phyloP scores from a whole-genome alignment of 2,329 filamentous ascomycete species.

The Ilyonectria destructans region DNA sequence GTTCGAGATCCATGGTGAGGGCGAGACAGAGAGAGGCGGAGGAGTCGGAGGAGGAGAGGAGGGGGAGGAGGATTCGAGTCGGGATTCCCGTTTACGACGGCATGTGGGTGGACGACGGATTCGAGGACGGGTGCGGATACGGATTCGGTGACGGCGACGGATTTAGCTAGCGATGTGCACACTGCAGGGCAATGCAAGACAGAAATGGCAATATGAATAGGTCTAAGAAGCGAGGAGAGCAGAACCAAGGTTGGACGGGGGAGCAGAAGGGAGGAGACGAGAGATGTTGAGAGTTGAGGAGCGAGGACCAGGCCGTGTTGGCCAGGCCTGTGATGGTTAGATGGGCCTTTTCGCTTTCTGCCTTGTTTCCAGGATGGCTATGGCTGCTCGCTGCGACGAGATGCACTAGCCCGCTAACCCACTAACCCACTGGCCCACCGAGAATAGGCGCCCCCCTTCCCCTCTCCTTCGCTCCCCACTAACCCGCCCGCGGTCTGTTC shows the following conservation, averaged over 20 bases:
- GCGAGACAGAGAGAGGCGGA: constrained; percentile 19
- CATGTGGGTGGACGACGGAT: constrained; percentile 44
- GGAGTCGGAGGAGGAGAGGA: constrained; percentile 6
- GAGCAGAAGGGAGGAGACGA: not conserved
- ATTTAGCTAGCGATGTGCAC: not conserved
- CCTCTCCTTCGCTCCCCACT: not conserved
- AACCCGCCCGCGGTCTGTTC: not conserved
- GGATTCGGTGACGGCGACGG: constrained; percentile 41
- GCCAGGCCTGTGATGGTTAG: not conserved
- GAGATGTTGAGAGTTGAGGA: constrained; percentile 5
- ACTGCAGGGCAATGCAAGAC: constrained; percentile 14
- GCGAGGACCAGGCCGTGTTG: not conserved
- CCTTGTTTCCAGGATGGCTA: constrained; percentile 9
- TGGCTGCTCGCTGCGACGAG: not conserved
- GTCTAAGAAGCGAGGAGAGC: not conserved
- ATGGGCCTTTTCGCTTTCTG: not conserved
- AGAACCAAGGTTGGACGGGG: not conserved
- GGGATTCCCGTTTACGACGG: constrained; percentile 43
- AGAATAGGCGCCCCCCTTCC: not conserved
- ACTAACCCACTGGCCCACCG: not conserved
- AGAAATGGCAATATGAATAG: constrained; percentile 15
- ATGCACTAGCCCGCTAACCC: not conserved
- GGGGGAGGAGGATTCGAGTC: constrained; percentile 26
- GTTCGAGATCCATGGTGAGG: constrained; percentile 44
- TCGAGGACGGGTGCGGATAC: constrained; percentile 41